Evolutionary conservation across 106 monocot genomes (phyloP), one percentile per base, ranked within the genome.

Genomic region (Alisma plantagoaquatica): DNA sequence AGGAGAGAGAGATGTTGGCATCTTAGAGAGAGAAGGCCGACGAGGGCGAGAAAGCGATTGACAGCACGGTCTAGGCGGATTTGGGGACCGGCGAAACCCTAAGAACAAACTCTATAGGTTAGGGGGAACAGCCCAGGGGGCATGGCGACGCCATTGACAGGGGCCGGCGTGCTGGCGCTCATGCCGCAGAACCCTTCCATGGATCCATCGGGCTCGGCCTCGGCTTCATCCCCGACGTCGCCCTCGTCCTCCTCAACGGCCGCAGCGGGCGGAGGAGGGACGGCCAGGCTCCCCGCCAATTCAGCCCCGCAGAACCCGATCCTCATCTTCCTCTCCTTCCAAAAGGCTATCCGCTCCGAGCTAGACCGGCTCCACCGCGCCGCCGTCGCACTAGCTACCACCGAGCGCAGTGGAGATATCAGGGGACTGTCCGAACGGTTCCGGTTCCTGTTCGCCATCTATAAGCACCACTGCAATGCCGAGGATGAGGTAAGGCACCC

Each of bases 401-500:
- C 85, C 0, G 90, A 73, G 29, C 49, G 69, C 10, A 54, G 57
- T 9, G 98, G 98, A 11, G 89, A 90, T 47, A 61, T 98, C 29
- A 49, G 30, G 19, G 27, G 58, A 41, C 54, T 98, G 3, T 63
- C 73, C n/a, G 77, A 68, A 11, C 73, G 82, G 22, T 98, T 72
- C 69, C 57, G 72, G 30, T 90, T 98, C 68, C 59, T 98, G 23
- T 73, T 76, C 53, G 78, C 62, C 44, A 79, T 98, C 30, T 98
- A 98, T 57, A 90, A 82, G 73, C 82, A 90, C 66, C 98, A 98
- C 54, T 90, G 90, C 74, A 79, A 85, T 63, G 98, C 98, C 6
- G 98, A 98, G 78, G 98, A 98, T 54, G 85, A 79, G 85, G 98
- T 98, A 78, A 16, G 66, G 10, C 35, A 14, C 35, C 14, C 14